Conservation (phyloP, 1,284 basidiomycete genomes). For the Xerocomus amazonicus region DNA sequence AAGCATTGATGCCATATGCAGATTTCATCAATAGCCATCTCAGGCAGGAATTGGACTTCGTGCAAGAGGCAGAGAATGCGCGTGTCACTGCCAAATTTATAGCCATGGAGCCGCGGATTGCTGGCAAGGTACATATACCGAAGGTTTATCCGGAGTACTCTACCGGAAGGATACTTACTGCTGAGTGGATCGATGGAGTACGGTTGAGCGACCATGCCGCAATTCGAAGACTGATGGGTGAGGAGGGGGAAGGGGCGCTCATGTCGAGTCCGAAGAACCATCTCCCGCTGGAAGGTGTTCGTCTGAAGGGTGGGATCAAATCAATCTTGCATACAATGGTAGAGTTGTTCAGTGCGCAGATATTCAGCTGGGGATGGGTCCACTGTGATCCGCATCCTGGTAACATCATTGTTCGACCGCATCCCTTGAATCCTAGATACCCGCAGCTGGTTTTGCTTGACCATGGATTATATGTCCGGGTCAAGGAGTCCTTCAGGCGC, state of each 20-base stretch:
- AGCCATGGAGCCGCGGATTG: slow-evolving; percentile 60
- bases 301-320: slow-evolving; percentile 60
- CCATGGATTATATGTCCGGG: slow-evolving; percentile 80
- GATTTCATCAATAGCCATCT: slow-evolving; percentile 83
- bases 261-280: slow-evolving; percentile 7
- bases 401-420: slow-evolving; percentile 79
- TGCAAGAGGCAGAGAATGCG: slow-evolving; percentile 70
- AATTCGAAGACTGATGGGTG: slow-evolving; percentile 57
- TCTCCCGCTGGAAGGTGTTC: slow-evolving; percentile 27
- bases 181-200: slow-evolving; percentile 85
- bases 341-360: slow-evolving; percentile 79
- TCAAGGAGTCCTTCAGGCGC: slow-evolving; percentile 59
- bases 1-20: slow-evolving; percentile 21
- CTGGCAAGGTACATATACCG: slow-evolving; percentile 75
- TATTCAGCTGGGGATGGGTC: slow-evolving; percentile 87
- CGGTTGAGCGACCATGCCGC: slow-evolving; percentile 68
- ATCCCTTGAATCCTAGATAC: slow-evolving; percentile 49
- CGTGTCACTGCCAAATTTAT: slow-evolving; percentile 56
- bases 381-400: slow-evolving; percentile 81
- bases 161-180: slow-evolving; percentile 76
- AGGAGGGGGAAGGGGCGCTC: slow-evolving; percentile 25
- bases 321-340: slow-evolving; percentile 78
- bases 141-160: slow-evolving; percentile 71
- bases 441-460: slow-evolving; percentile 86
- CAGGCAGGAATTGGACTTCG: slow-evolving; percentile 77